Conservation (phyloP, 2,329 filamentous ascomycete species). For the Calonectria naviculata region DNA sequence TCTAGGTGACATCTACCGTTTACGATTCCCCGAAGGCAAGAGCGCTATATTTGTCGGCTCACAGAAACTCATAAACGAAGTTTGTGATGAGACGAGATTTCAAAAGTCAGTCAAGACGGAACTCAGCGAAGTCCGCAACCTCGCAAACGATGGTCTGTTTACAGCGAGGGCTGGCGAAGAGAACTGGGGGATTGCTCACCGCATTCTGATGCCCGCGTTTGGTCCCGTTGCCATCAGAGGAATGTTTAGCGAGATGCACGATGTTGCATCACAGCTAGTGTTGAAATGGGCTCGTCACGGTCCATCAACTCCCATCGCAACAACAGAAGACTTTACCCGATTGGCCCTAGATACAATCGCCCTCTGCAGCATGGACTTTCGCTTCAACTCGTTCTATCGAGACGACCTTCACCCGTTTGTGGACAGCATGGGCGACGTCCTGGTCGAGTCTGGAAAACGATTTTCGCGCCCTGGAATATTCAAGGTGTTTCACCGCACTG, state of each 20-base stretch:
- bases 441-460: not conserved
- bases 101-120: not conserved
- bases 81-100: not conserved
- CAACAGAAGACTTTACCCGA: not conserved
- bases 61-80: not conserved
- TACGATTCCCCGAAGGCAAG: not conserved
- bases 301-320: not conserved
- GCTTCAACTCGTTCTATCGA: not conserved
- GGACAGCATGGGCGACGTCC: not conserved
- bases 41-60: not conserved
- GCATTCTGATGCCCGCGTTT: not conserved
- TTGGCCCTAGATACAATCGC: not conserved
- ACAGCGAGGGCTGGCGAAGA: not conserved
- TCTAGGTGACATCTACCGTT: not conserved
- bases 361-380: not conserved
- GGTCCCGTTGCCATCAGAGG: not conserved
- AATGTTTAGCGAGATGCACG: not conserved
- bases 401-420: not conserved
- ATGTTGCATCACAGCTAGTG: not conserved
- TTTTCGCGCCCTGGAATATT: not conserved
- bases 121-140: not conserved
- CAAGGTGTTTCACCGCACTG: not conserved
- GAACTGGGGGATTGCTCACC: not conserved
- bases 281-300: not conserved
- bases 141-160: not conserved